Base-by-base conservation (phyloP, 768 basidiomycete species). In the Nevesoporus exiguus region DNA sequence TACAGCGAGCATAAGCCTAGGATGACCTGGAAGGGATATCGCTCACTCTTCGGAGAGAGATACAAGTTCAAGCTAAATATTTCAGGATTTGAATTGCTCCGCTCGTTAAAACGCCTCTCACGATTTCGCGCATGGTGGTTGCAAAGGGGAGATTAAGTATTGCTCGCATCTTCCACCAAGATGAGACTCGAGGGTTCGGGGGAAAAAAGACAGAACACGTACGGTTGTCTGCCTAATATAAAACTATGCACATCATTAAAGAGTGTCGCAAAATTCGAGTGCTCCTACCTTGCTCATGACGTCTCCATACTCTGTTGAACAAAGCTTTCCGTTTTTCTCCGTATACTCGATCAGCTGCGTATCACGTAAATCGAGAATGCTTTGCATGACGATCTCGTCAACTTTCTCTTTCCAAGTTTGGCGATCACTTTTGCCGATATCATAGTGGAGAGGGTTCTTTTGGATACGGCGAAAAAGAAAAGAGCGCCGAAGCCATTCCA, bases 391-490 rank as follows among this genome's bases (percentile, higher is more conserved):
- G 55, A 93, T 77, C 41, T 85, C 82, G 48, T 90, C 85, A 5
- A 93, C 66, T 49, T 82, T 77, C 47, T 84, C 82, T 60, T 87
- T 77, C 86, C 89, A 91, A 1, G 81, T 77, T 60, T 84, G 80
- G 24, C 73, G 71, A 6, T 76, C 73, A 14, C 73, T 70, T 65
- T 85, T 83, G 15, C 77, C 79, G 21, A 88, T 72, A 8, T 81
- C 75, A 64, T 98, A 99, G 64, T 87, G 80, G 9, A 66, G 65
- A 0, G 94, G 91, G 64, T 99, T 98, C 68, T 85, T 84, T 59
- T 84, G 81, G 52, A 99, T 84, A 21, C 97, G 80, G 49, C 88
- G 86, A 64, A 81, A 96, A 14, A 99, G 73, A 71, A 98, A 99
- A 0, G 95, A 90, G 51, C 80, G 83, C 21, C 77, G 80, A 24